A percentile compares a stretch with the other conserved stretches of the same genome.
Conservation (phyloP, 305 asterid species). For the Solanum chacoense region DNA sequence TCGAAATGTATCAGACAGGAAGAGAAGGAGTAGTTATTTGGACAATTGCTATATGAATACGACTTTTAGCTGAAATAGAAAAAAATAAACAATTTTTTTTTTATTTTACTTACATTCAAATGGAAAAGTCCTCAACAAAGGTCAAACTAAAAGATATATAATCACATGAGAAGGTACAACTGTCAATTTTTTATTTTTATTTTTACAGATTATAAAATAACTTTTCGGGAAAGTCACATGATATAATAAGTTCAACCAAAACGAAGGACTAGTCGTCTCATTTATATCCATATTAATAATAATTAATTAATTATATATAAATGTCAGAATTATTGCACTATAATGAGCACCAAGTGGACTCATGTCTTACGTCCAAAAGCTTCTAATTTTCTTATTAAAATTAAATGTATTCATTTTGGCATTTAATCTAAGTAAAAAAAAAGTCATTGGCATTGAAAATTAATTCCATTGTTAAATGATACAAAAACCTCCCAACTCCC, state of each 20-base stretch:
- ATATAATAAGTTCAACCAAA: slow-evolving; percentile 23
- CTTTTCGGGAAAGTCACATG: slow-evolving; percentile 42
- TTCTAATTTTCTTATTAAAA: not conserved
- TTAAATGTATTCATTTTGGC: not conserved
- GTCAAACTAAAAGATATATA: not conserved
- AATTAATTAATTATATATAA: not conserved
- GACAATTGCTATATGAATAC: not conserved
- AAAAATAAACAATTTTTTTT: not conserved
- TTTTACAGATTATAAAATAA: not conserved
- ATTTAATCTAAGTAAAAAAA: not conserved
- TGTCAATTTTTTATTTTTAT: no score
- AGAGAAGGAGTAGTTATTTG: not conserved
- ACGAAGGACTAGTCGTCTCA: slow-evolving; percentile 36
- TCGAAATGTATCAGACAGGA: no score
- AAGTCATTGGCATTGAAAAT: slow-evolving; percentile 20
- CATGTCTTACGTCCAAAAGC: slow-evolving; percentile 15
- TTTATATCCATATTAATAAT: slow-evolving; percentile 35
- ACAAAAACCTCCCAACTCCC: slow-evolving; percentile 23
- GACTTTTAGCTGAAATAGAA: not conserved
- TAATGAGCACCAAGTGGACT: slow-evolving; percentile 36
- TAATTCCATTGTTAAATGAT: slow-evolving; percentile 34
- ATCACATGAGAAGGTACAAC: not conserved
- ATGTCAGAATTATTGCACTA: slow-evolving; percentile 46
- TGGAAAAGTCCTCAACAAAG: not conserved
- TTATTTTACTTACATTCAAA: not conserved